These are phyloP conservation scores for Carex myosuroides DNA, from an alignment of 176 grass and related monocot genomes.

Conservation along the genomic window DNA sequence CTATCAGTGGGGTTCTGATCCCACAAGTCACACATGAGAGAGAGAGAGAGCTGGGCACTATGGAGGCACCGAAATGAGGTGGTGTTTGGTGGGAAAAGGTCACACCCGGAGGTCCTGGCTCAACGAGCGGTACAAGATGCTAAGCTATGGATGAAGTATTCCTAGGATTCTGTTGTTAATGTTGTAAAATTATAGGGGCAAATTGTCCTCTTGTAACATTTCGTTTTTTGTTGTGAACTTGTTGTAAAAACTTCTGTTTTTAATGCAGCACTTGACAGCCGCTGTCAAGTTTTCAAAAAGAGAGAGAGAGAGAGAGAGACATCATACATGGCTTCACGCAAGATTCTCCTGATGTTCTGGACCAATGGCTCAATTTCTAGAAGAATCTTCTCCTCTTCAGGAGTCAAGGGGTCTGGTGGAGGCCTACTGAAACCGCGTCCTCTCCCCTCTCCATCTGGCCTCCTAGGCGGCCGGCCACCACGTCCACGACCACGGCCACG, in stretches of 20 bases:
- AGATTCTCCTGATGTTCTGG: slow-evolving; percentile 51
- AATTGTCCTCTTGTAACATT: too few species aligned
- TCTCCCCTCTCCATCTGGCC: slow-evolving; percentile 38
- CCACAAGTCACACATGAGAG: neutral
- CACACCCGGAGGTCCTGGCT: too few species aligned
- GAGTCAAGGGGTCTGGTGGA: slow-evolving; percentile 26
- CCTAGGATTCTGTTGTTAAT: too few species aligned
- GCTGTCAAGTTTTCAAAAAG: too few species aligned
- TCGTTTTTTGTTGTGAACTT: too few species aligned
- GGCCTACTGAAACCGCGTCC: slow-evolving; percentile 39
- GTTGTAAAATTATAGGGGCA: too few species aligned
- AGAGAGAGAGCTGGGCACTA: neutral
- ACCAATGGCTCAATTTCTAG: slow-evolving; percentile 56
- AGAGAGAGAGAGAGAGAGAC: neutral
- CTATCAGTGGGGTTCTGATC: neutral
- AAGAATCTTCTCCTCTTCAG: slow-evolving; percentile 66
- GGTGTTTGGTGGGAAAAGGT: too few species aligned
- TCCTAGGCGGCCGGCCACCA: slow-evolving; percentile 38
- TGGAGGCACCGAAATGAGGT: too few species aligned
- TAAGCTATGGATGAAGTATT: too few species aligned
- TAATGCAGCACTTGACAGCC: too few species aligned
- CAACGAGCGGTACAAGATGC: too few species aligned
- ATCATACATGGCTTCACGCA: slow-evolving; percentile 63
- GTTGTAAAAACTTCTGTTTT: too few species aligned
- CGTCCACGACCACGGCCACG: slow-evolving; percentile 16